Percentiles rank a stretch among this genome's conserved stretches.
Conservation (phyloP, 106 monocot genomes). For the Allium fistulosum region DNA sequence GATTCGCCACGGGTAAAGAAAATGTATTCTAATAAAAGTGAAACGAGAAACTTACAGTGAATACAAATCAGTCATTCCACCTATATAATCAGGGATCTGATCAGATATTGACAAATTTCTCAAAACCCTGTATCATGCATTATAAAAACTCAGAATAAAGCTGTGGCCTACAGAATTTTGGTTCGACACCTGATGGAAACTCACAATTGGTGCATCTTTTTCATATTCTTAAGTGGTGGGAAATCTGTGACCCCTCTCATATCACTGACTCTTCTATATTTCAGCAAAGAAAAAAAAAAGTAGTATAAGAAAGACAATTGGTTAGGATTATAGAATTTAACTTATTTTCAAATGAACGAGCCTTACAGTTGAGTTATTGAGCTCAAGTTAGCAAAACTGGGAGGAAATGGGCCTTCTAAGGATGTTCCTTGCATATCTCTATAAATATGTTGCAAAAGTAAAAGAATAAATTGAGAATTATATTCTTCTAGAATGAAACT, state of each 20-base stretch:
- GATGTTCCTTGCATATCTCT: slow-evolving; percentile 61
- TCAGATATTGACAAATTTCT: slow-evolving; percentile 51
- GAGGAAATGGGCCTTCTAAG: slow-evolving; percentile 53
- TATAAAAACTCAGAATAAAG: background rate
- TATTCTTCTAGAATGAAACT: background rate
- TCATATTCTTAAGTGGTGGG: slow-evolving; percentile 40
- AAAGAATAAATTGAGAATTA: background rate
- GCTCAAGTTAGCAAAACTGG: slow-evolving; percentile 21
- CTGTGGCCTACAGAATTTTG: no score
- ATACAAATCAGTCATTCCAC: slow-evolving; percentile 15
- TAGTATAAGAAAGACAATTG: background rate
- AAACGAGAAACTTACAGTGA: slow-evolving; percentile 18
- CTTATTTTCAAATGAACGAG: background rate
- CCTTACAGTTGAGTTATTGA: slow-evolving; percentile 38
- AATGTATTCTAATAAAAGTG: background rate
- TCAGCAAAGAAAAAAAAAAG: background rate
- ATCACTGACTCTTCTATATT: slow-evolving; percentile 41
- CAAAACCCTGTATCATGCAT: slow-evolving; percentile 15
- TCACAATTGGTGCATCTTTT: slow-evolving; percentile 24
- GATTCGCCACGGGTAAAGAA: background rate
- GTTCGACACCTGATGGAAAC: background rate
- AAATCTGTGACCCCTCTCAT: slow-evolving; percentile 36
- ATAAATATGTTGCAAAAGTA: background rate
- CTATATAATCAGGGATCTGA: slow-evolving; percentile 36
- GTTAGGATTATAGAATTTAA: no score